Evolutionary conservation across 352 stramenopile species (phyloP).

Genomic region (Phytophthora capsici): DNA sequence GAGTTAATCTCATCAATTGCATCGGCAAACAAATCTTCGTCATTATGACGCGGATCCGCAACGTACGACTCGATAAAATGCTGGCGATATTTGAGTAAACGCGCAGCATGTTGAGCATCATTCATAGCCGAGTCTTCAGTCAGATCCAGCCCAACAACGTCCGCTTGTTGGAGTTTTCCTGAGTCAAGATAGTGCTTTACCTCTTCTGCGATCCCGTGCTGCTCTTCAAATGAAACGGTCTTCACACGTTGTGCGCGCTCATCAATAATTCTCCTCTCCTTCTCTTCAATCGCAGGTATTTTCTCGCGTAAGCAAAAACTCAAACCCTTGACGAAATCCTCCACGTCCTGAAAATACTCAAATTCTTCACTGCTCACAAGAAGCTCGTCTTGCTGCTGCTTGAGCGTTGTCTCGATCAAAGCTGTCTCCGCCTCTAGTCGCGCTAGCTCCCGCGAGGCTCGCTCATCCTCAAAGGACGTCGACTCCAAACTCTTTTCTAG

Average conservation of each 20-base stretch:
- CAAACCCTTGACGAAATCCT: slow-evolving; percentile 76
- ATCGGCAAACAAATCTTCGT: slow-evolving; percentile 61
- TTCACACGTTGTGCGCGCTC: slow-evolving; percentile 28
- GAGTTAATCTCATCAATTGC: slow-evolving; percentile 76
- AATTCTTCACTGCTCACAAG: slow-evolving; percentile 68
- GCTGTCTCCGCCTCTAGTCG: slow-evolving; percentile 58
- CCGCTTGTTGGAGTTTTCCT: slow-evolving; percentile 22
- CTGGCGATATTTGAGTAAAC: slow-evolving; percentile 26
- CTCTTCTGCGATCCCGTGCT: slow-evolving; percentile 10
- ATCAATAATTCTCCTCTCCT: slow-evolving; percentile 40
- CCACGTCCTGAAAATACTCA: slow-evolving; percentile 80
- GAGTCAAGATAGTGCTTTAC: slow-evolving; percentile 23
- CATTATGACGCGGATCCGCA: slow-evolving; percentile 8
- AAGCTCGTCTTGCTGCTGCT: slow-evolving; percentile 57
- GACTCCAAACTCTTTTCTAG: slow-evolving; percentile 59
- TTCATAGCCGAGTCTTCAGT: slow-evolving; percentile 5
- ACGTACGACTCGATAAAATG: slow-evolving; percentile 43
- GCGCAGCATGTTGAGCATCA: slow-evolving; percentile 1
- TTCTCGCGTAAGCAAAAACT: slow-evolving; percentile 83
- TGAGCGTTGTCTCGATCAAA: slow-evolving; percentile 49
- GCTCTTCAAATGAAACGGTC: slow-evolving; percentile 22
- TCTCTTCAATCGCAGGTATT: slow-evolving; percentile 51
- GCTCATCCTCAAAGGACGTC: slow-evolving; percentile 53
- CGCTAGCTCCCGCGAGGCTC: slow-evolving; percentile 52
- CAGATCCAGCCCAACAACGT: slow-evolving; percentile 25